These are phyloP conservation scores for Penicillium diatomitis DNA, from an alignment of 495 filamentous ascomycete genomes.

Conservation along the genomic window DNA sequence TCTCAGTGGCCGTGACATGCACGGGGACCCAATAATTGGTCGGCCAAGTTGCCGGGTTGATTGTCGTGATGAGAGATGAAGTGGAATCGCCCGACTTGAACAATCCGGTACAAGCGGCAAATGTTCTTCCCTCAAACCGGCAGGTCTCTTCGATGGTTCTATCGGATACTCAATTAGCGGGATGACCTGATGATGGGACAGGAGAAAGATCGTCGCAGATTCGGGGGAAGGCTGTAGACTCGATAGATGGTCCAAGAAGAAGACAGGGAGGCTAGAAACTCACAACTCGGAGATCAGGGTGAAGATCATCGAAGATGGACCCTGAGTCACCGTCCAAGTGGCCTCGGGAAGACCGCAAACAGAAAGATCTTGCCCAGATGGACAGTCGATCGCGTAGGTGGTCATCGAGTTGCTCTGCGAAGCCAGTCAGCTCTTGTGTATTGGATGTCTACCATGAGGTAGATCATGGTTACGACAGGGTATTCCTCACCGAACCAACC, in stretches of 20 bases:
- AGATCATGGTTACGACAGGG: no score
- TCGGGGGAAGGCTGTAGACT: no score
- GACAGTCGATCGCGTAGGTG: constrained; percentile 6
- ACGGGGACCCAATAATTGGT: constrained; percentile 3
- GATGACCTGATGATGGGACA: no score
- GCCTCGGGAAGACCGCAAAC: constrained; percentile 1
- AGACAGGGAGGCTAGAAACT: no score
- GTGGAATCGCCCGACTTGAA: neutral
- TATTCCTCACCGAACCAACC: constrained; percentile 5
- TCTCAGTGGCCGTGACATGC: constrained; percentile 5
- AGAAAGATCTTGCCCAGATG: neutral
- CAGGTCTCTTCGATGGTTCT: no score
- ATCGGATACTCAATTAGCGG: no score
- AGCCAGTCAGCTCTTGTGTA: neutral
- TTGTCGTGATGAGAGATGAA: neutral
- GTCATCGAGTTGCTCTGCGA: constrained; percentile 8
- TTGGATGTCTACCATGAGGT: no score
- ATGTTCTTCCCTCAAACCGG: no score
- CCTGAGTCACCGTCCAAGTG: constrained; percentile 1
- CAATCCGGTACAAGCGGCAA: neutral
- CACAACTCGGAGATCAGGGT: neutral
- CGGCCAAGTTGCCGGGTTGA: constrained; percentile 1
- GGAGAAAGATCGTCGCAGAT: no score
- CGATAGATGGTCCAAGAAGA: no score
- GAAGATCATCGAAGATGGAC: neutral